phyloP scores from a whole-genome alignment of 768 basidiomycete genomes.

The Lactarius sp. region DNA sequence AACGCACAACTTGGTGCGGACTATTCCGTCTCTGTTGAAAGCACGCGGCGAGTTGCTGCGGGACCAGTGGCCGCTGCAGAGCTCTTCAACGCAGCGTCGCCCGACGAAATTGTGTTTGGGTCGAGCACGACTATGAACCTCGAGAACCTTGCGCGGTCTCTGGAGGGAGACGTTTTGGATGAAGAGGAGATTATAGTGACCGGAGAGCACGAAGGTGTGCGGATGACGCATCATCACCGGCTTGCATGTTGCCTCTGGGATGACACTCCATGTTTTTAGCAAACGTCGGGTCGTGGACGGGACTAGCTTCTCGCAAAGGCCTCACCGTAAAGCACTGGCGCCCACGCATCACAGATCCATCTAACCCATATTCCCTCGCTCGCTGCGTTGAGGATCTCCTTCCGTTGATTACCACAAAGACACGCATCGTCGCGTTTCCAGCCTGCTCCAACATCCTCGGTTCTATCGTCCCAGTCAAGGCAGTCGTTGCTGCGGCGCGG shows the following conservation, averaged over 20 bases:
- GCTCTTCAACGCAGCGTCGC: slow-evolving; percentile 59
- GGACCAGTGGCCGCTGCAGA: slow-evolving; percentile 49
- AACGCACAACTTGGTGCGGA: slow-evolving; percentile 73
- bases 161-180: slow-evolving; percentile 48
- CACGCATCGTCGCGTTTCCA: slow-evolving; percentile 68
- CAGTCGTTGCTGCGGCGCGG: slow-evolving; percentile 48
- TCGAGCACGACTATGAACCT: slow-evolving; percentile 62
- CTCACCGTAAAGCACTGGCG: slow-evolving; percentile 58
- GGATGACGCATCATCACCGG: neutral
- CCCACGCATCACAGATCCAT: slow-evolving; percentile 34
- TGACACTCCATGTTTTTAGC: slow-evolving; percentile 34
- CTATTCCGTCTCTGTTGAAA: slow-evolving; percentile 53
- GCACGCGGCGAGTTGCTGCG: slow-evolving; percentile 47
- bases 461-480: slow-evolving; percentile 55
- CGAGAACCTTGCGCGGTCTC: slow-evolving; percentile 61
- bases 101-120: slow-evolving; percentile 62
- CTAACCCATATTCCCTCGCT: slow-evolving; percentile 63
- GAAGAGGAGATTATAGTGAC: slow-evolving; percentile 79
- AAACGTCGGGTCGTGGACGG: slow-evolving; percentile 74
- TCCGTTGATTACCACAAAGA: slow-evolving; percentile 57
- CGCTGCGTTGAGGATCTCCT: slow-evolving; percentile 52
- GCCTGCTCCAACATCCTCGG: slow-evolving; percentile 77
- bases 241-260: neutral
- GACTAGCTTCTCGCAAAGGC: slow-evolving; percentile 54
- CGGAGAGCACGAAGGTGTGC: slow-evolving; percentile 68